Base-by-base conservation (phyloP, 2,329 filamentous ascomycete species). In the Chaetomiaceae sp. region DNA sequence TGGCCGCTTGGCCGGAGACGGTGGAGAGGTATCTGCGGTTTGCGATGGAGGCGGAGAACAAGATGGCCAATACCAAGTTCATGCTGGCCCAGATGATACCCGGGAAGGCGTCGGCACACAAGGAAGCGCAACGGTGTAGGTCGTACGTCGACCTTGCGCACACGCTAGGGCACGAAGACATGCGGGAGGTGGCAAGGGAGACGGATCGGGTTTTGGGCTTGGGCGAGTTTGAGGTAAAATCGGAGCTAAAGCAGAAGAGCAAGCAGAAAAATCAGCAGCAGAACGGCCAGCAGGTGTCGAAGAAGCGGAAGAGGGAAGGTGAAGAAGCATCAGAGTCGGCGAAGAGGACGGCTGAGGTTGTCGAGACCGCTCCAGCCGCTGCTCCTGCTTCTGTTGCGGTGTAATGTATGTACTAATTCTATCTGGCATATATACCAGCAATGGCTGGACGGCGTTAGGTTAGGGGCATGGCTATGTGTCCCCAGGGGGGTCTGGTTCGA, bases 1-100 rank as follows among this genome's bases (percentile, higher is more conserved):
- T 85, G 30, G 78, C 82, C 0, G 75, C 79, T 1, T 97, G 92
- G 92, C 73, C 77, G 55, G 85, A 92, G 45, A 84, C 95, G 1
- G 87, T 88, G 3, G 78, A 82, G 58, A 78, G 85, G 58, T 97
- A 96, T 66, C 67, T 97, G 58, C 79, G 80, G 57, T 79, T 79
- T 29, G 79, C 84, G 27, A 75, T 99, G 62, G 82, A 87, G 51
- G 82, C 90, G 11, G 85, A 92, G 66, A 97, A 99, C 68, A 84
- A 85, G 57, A 94, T 86, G 68, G 86, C 87, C 40, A 99, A 99
- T 72, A 96, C 91, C 5, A 99, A 99, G 69, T 99, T 87, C 67
- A 76, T 94, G 29, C 81, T 99, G 25, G 81, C 82, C 37, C 89
- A 96, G 68, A 80, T 96, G 70, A 82, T 97, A 21, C 90, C 90